phyloP scores from a whole-genome alignment of 495 filamentous ascomycete genomes.

The Penicillium taxi region DNA sequence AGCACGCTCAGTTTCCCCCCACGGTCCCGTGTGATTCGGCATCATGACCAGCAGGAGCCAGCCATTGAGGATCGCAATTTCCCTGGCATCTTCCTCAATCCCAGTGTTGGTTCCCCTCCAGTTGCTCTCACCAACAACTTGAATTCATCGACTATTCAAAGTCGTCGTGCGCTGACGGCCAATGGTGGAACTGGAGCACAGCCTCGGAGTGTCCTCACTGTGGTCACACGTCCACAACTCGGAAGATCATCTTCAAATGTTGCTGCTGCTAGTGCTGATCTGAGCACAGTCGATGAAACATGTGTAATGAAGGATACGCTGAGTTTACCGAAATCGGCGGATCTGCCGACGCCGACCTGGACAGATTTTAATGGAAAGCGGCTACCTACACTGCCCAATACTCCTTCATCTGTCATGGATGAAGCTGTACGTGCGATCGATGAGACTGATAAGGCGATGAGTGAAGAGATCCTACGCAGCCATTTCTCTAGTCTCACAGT shows the following conservation, averaged over 20 bases:
- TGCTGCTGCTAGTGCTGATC: slow-evolving; percentile 3
- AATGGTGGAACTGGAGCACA: slow-evolving; percentile 12
- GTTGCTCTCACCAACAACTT: slow-evolving; percentile 3
- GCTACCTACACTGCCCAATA: slow-evolving; percentile 40
- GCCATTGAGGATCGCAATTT: slow-evolving; percentile 8
- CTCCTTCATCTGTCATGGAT: slow-evolving; percentile 43
- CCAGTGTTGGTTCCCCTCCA: slow-evolving; percentile 6
- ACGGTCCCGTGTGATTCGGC: slow-evolving; percentile 18
- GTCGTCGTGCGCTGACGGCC: slow-evolving; percentile 27
- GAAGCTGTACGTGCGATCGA: slow-evolving; percentile 39
- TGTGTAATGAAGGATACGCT: slow-evolving; percentile 5
- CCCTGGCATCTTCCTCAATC: slow-evolving; percentile 13
- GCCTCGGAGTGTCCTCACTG: slow-evolving; percentile 18
- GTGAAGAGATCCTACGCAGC: slow-evolving; percentile 29
- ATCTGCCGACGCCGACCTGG: slow-evolving; percentile 26
- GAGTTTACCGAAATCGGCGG: slow-evolving; percentile 5
- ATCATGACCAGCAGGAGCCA: neutral
- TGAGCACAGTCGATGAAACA: slow-evolving; percentile 7
- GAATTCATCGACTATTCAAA: slow-evolving; percentile 24
- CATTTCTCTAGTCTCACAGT: slow-evolving; percentile 39
- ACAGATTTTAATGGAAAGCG: slow-evolving; percentile 30
- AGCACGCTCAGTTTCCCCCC: slow-evolving; percentile 37
- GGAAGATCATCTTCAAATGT: slow-evolving; percentile 4
- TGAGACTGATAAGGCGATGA: slow-evolving; percentile 26
- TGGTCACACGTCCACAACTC: slow-evolving; percentile 18